These are phyloP conservation scores for Sarocladium kiliense DNA, from an alignment of 2,329 filamentous ascomycete species.

Conservation along the genomic window DNA sequence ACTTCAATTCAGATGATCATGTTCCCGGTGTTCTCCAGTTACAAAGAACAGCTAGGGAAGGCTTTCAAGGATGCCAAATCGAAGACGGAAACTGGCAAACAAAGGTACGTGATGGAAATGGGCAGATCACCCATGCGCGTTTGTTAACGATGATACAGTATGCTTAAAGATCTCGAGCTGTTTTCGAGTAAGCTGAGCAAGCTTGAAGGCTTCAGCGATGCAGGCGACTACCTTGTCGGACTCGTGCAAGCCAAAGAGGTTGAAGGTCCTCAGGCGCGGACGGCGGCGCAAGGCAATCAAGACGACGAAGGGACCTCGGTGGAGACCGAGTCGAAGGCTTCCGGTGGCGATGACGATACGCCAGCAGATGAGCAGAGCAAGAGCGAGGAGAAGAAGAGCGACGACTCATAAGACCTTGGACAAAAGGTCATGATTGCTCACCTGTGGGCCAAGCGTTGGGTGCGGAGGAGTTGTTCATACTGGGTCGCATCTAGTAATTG, in stretches of 20 bases:
- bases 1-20: slow-evolving; percentile 77
- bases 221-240: slow-evolving; percentile 63
- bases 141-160: slow-evolving; percentile 39
- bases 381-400: slow-evolving; percentile 11
- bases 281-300: slow-evolving; percentile 9
- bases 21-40: slow-evolving; percentile 76
- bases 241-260: slow-evolving; percentile 58
- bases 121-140: background rate
- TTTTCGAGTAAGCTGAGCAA: slow-evolving; percentile 68
- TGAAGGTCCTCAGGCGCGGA: slow-evolving; percentile 17
- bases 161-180: slow-evolving; percentile 70
- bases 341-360: slow-evolving; percentile 12
- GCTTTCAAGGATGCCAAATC: slow-evolving; percentile 63
- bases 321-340: background rate
- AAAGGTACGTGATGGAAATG: slow-evolving; percentile 52
- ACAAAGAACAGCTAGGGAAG: slow-evolving; percentile 71
- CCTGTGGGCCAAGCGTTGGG: background rate
- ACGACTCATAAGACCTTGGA: background rate
- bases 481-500: background rate
- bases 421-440: background rate
- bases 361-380: background rate
- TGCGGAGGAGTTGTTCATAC: background rate
- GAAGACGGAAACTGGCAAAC: slow-evolving; percentile 61
- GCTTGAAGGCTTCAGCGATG: slow-evolving; percentile 72
- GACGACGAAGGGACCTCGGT: slow-evolving; percentile 13